phyloP scores from a whole-genome alignment of 257 asterid species.

The Eustoma russellianum region DNA sequence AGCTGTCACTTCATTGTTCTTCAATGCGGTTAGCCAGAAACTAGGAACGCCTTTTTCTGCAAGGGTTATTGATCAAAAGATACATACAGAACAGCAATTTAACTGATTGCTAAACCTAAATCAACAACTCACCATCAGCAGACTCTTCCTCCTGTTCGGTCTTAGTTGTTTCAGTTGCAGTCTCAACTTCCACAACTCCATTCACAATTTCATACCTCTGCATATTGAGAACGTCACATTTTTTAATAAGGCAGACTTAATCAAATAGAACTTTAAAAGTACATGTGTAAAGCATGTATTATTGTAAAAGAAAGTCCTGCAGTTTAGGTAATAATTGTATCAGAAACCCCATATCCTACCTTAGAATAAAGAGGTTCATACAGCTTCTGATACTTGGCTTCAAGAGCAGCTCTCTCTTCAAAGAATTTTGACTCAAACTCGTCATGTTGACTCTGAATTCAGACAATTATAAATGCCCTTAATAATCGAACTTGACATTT shows the following conservation, averaged over 20 bases:
- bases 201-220: conserved; percentile 29
- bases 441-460: conserved; percentile 24
- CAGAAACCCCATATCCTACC: conserved; percentile 6
- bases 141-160: conserved; percentile 12
- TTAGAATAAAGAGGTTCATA: conserved; percentile 26
- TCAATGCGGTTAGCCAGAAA: conserved; percentile 78
- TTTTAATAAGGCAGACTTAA: background rate
- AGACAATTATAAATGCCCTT: background rate
- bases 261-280: background rate
- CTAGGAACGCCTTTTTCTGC: conserved; percentile 72
- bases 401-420: conserved; percentile 31
- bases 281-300: too few relatives aligned
- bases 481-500: background rate
- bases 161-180: conserved; percentile 7
- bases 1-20: conserved; percentile 52
- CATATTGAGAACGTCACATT: background rate
- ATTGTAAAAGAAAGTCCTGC: background rate
- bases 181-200: conserved; percentile 18
- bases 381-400: conserved; percentile 29
- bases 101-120: background rate
- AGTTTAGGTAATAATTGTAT: background rate
- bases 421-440: conserved; percentile 22
- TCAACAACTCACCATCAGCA: conserved; percentile 15
- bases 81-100: background rate
- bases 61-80: conserved; percentile 1